These are phyloP conservation scores for Russula brevipes DNA, from an alignment of 768 basidiomycete genomes.

Conservation along the genomic window DNA sequence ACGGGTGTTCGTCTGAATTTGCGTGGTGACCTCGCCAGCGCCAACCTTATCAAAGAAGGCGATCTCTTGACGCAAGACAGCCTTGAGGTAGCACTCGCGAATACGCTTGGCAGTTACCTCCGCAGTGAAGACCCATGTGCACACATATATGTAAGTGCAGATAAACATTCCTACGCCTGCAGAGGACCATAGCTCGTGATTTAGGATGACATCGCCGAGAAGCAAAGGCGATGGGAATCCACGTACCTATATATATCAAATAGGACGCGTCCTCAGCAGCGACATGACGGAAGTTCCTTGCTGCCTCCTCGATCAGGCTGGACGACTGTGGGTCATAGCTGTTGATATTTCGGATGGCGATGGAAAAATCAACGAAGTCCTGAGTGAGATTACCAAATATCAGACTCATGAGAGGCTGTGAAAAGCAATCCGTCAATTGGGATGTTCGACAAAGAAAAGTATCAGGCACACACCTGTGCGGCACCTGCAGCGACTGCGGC, in stretches of 20 bases:
- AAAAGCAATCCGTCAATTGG: background rate
- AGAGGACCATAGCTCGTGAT: background rate
- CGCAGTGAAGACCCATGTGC: slow-evolving; percentile 68
- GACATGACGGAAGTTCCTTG: slow-evolving; percentile 44
- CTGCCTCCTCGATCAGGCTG: slow-evolving; percentile 32
- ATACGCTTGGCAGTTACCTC: slow-evolving; percentile 81
- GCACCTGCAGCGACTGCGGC: slow-evolving; percentile 68
- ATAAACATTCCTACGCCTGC: slow-evolving; percentile 75
- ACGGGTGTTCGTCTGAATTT: slow-evolving; percentile 88
- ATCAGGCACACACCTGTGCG: slow-evolving; percentile 50
- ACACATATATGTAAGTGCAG: slow-evolving; percentile 70
- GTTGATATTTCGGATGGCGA: slow-evolving; percentile 27
- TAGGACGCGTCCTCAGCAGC: slow-evolving; percentile 59
- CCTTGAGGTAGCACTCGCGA: slow-evolving; percentile 74
- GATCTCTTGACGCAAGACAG: slow-evolving; percentile 82
- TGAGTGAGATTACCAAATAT: slow-evolving; percentile 77
- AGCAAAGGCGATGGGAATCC: background rate
- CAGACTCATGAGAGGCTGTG: slow-evolving; percentile 65
- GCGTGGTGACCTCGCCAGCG: slow-evolving; percentile 89
- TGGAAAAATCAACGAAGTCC: slow-evolving; percentile 57
- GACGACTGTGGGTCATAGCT: slow-evolving; percentile 31
- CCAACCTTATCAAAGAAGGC: slow-evolving; percentile 89
- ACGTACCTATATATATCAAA: slow-evolving; percentile 61
- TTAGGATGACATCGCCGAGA: background rate
- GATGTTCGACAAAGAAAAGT: background rate